These are phyloP conservation scores for Zygoascus flipseniorum DNA, from an alignment of 805 yeast genomes.

Conservation along the genomic window DNA sequence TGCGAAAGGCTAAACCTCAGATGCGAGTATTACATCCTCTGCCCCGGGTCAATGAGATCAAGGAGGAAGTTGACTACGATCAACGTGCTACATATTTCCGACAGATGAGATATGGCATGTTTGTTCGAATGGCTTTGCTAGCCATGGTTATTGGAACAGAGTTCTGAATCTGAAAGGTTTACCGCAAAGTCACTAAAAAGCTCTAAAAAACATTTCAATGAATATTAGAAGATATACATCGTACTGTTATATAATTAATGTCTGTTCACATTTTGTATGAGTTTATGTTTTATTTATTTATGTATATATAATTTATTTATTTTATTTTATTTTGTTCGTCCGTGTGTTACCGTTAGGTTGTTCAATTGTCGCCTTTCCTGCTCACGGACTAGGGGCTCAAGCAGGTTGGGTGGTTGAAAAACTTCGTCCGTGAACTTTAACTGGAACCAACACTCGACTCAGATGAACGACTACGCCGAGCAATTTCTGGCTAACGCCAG, in stretches of 20 bases:
- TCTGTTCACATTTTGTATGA: conserved; percentile 4
- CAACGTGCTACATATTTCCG: conserved; percentile 99
- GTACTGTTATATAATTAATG: not conserved
- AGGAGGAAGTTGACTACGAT: conserved; percentile 97
- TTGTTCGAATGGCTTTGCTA: conserved; percentile 96
- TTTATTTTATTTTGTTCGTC: conserved; percentile 2
- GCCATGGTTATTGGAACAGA: conserved; percentile 98
- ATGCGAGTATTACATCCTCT: conserved; percentile 99
- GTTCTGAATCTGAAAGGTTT: conserved; percentile 33
- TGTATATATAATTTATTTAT: conserved; percentile 1
- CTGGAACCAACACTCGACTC: not conserved
- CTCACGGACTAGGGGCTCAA: no score
- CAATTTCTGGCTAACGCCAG: not conserved
- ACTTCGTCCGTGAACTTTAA: not conserved
- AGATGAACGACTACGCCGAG: not conserved
- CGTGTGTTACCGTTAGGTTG: not conserved
- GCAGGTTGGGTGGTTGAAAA: no score
- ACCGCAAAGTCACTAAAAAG: not conserved
- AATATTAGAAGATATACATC: not conserved
- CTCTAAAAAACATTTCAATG: not conserved
- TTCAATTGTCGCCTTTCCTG: no score
- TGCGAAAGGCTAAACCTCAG: conserved; percentile 90
- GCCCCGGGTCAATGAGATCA: conserved; percentile 93
- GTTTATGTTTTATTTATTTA: conserved; percentile 10
- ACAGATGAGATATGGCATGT: conserved; percentile 98